These are phyloP conservation scores for Amoebophrya sp. DNA, from an alignment of 169 alveolate genomes.

Conservation along the genomic window DNA sequence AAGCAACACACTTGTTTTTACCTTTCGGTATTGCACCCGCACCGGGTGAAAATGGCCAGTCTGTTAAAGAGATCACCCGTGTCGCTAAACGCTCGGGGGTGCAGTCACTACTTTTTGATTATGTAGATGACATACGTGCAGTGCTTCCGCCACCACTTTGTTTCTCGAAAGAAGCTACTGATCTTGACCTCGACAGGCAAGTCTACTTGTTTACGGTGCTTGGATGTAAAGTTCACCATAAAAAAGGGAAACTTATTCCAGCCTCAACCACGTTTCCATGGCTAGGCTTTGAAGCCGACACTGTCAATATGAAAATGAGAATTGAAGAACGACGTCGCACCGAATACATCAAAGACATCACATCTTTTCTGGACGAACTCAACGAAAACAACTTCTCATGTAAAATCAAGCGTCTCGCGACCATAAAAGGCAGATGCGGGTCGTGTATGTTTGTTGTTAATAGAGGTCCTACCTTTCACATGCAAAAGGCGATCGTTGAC, in stretches of 20 bases:
- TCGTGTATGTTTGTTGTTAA: no score
- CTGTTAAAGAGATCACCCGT: no score
- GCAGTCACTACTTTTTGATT: not conserved
- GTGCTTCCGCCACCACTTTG: not conserved
- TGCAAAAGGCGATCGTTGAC: no score
- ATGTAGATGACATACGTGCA: not conserved
- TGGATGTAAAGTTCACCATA: not conserved
- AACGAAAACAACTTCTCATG: no score
- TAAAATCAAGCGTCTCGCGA: no score
- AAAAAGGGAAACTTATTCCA: not conserved
- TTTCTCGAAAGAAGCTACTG: not conserved
- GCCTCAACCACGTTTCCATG: not conserved
- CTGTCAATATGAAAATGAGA: not conserved
- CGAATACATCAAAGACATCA: not conserved
- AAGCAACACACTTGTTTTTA: not conserved
- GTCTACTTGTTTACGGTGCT: not conserved
- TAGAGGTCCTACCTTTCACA: no score
- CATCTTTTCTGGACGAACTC: not conserved
- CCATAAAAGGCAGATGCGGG: no score
- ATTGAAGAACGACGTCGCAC: not conserved
- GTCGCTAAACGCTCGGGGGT: not conserved
- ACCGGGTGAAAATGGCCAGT: not conserved
- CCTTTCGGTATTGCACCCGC: not conserved
- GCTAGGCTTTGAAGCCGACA: not conserved
- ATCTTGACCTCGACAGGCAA: not conserved